Base-by-base conservation (phyloP, 2,329 filamentous ascomycete species). In the Fusarium tanahbumbuense region DNA sequence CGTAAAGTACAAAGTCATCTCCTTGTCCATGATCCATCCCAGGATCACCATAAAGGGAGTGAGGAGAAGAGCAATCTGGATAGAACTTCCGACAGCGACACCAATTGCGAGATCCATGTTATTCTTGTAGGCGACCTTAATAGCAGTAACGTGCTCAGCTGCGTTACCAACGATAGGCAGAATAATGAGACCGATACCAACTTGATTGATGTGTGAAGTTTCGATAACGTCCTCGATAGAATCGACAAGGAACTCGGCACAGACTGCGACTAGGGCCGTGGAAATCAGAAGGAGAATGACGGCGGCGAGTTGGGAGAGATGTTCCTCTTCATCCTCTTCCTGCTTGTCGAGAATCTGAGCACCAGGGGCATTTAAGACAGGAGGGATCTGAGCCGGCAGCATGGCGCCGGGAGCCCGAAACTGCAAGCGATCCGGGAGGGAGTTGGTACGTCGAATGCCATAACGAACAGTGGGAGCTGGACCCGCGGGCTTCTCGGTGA, bases 1-100 rank as follows among this genome's bases (percentile, higher is more conserved):
- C 64, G 93, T 93, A 79, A 97, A 97, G 82, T 95, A 94, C 34
- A 97, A 85, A 28, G 91, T 87, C 89, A 93, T 92, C n/a, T 89
- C 84, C 64, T 86, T 87, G 65, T 85, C 81, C 78, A 92, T 86
- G 64, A 85, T 86, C 91, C 91, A 93, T n/a, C 90, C 91, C 22
- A 92, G 82, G 25, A 92, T 88, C 32, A 93, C 90, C 32, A 92
- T 85, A 20, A 92, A 81, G 1, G 91, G 91, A 6, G 90, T 92
- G 55, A 92, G 85, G 75, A 92, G 91, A 10, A 93, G 82, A 16
- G 90, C 88, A 77, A 93, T 92, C 79, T 93, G 91, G 71, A 93
- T 92, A 50, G 88, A 90, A 68, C 87, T 90, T 59, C 91, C 91
- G 10, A 93, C 86, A 7, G 90, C 89, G 22, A 93, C 90, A 68